Base-by-base conservation (phyloP, 148 eudicot genomes). In the Tetragonia tetragonoides region DNA sequence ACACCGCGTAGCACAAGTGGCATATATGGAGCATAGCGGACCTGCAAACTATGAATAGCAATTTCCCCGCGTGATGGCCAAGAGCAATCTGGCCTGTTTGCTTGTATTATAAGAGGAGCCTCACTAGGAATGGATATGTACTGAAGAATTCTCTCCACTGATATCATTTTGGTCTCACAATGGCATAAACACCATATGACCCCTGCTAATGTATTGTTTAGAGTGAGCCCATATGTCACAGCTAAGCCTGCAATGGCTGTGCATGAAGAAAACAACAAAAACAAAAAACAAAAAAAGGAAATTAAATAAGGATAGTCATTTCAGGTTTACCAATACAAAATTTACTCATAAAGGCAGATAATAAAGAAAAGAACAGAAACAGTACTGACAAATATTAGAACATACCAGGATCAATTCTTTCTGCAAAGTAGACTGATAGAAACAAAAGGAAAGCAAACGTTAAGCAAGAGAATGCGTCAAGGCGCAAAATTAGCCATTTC, bases 101-200 rank as follows among this genome's bases (percentile, higher is more conserved):
- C 61, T 57, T 57, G n/a, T 57, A 57, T 17, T 17, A 57, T 1
- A 57, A 57, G 61, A 57, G 61, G 61, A 57, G 61, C 61, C 61
- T 57, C 61, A 57, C n/a, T 16, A 57, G 61, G 61, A 57, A 57
- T 57, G 6, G 21, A 57, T n/a, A 57, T 57, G 61, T 57, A 57
- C 61, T 57, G 61, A 57, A 57, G 61, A 57, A 57, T 57, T 57
- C 61, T 57, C 61, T 57, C 61, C 21, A 57, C 61, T 57, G 61
- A 57, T 57, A 57, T 57, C 61, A 57, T 57, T 57, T 18, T 57
- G 21, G 61, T 57, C 61, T 57, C 61, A 57, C 61, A 57, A 18
- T 57, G 0, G 61, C 15, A 1, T 57, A 57, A 17, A 17, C 61
- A 57, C 61, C 61, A 57, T 16, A 20, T 17, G 6, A 57, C 4